Evolutionary conservation across 225 moss, liverwort and hornwort species (phyloP), one percentile per base, ranked within the genome.

Genomic region (Pleurozium schreberi): DNA sequence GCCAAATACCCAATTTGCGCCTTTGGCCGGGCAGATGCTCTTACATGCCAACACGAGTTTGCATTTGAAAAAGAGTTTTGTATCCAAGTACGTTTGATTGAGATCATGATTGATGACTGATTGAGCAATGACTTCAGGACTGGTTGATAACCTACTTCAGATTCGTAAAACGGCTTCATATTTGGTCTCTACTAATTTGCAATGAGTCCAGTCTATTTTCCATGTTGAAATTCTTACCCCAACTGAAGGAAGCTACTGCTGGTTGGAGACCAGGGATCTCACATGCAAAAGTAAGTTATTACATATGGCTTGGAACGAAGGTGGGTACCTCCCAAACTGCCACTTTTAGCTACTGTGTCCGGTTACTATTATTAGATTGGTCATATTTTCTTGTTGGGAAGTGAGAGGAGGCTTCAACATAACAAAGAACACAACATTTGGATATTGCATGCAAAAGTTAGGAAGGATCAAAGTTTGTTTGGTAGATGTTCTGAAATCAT

Each of bases 341-440:
- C 18, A 30, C 45, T 74, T 70, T n/a, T 11, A 18, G 10, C 8
- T 20, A 34, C 3, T 50, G 0, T 21, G 34, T 33, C 20, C 33
- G 12, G 7, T 33, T 19, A 33, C 8, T 12, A 21, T 45, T 30
- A 30, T 13, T 16, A 71, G 0, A 33, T 0, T 20, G 4, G 21
- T 50, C 12, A 7, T 21, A 0, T 50, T 50, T 75, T 49, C 31
- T 13, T 50, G 12, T 75, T 34, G 8, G 5, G 8, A 21, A 49
- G 20, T 11, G 12, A 75, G 50, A 75, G 50, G 20, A 75, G 2
- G 11, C 22, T 50, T 8, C 12, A 50, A 19, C 1, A 5, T 21
- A 52, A 0, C 2, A 21, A 50, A 34, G 3, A 75, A 34, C 0
- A 0, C 0, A 2, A 22, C 3, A 52, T 36, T 22, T 34, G 5